A percentile compares a stretch with the other conserved stretches of the same genome.
phyloP scores from a whole-genome alignment of 441 rosid species.

The Adansonia grandidieri region DNA sequence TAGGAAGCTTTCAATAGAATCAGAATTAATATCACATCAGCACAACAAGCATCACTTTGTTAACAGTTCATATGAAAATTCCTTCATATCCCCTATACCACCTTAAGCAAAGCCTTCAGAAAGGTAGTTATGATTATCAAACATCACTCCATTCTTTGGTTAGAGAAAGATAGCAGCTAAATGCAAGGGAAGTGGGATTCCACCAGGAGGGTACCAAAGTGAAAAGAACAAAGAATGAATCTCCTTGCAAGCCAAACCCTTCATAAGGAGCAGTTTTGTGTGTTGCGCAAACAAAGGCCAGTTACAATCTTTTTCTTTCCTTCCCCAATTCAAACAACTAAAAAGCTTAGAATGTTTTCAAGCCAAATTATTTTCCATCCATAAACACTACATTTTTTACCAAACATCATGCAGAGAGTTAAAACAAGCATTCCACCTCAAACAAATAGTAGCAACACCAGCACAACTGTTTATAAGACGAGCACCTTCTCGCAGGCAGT shows the following conservation, averaged over 20 bases:
- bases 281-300: background rate
- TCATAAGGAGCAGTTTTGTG: background rate
- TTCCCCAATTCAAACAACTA: background rate
- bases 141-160: background rate
- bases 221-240: background rate
- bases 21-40: background rate
- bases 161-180: background rate
- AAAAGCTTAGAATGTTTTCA: background rate
- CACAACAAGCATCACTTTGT: background rate
- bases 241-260: background rate
- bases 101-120: background rate
- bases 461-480: background rate
- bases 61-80: background rate
- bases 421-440: background rate
- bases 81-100: background rate
- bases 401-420: background rate
- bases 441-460: background rate
- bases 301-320: background rate
- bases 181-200: background rate
- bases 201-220: background rate
- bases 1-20: background rate
- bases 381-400: background rate
- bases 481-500: background rate
- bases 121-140: background rate
- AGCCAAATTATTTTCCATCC: background rate